Percentiles rank a stretch among this genome's conserved stretches.
These are phyloP conservation scores for Vanilla planifolia DNA, from an alignment of 106 monocot species.

Conservation along the genomic window DNA sequence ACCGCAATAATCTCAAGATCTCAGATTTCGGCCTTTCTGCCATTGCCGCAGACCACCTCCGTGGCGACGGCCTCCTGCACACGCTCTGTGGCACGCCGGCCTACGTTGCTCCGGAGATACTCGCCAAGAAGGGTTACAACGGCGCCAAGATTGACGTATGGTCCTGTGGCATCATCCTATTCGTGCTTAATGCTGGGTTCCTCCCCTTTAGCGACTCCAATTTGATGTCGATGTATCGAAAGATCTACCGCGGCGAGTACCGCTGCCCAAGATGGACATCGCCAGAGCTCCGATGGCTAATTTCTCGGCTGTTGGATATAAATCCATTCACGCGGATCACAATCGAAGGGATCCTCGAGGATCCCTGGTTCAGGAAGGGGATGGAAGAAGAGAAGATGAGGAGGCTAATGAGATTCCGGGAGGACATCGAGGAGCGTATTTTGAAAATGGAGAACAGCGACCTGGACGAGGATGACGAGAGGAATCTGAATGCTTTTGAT, in stretches of 20 bases:
- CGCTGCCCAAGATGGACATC: slow-evolving; percentile 30
- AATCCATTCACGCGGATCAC: slow-evolving; percentile 30
- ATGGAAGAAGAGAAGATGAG: slow-evolving; percentile 8
- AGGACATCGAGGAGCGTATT: slow-evolving; percentile 7
- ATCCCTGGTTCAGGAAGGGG: slow-evolving; percentile 27
- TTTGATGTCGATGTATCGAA: slow-evolving; percentile 20
- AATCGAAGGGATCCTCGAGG: slow-evolving; percentile 13
- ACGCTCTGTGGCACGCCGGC: slow-evolving; percentile 18
- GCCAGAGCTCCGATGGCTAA: slow-evolving; percentile 20
- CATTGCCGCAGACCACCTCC: not conserved
- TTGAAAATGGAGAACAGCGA: slow-evolving; percentile 1
- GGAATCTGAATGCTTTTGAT: slow-evolving; percentile 22
- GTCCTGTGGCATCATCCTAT: slow-evolving; percentile 12
- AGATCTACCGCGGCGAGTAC: slow-evolving; percentile 25
- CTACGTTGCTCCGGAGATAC: slow-evolving; percentile 15
- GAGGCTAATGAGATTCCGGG: slow-evolving; percentile 8
- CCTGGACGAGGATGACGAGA: slow-evolving; percentile 1
- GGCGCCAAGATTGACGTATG: not conserved
- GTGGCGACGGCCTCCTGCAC: not conserved
- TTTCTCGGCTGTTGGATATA: slow-evolving; percentile 21
- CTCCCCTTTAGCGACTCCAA: slow-evolving; percentile 23
- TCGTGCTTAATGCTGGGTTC: slow-evolving; percentile 3
- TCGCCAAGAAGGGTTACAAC: not conserved
- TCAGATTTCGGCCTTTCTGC: slow-evolving; percentile 13
- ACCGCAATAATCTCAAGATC: slow-evolving; percentile 7